Evolutionary conservation across 1,284 basidiomycete species (phyloP), one percentile per base, ranked within the genome.

Genomic region (Malassezia vespertilionis): DNA sequence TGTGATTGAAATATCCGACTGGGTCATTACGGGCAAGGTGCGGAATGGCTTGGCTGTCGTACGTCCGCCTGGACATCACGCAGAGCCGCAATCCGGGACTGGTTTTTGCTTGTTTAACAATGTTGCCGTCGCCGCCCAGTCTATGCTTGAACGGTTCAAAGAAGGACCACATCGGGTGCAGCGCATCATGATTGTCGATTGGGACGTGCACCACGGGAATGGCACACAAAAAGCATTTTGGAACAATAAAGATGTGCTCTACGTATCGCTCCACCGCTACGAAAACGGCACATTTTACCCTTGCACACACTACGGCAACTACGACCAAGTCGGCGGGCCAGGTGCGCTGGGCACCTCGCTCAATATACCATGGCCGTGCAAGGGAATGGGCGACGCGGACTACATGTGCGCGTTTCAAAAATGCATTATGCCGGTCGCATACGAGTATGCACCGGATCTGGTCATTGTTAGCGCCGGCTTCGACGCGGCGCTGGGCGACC

Each of bases 51-150:
- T 99, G 64, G 93, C 93, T 1, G 87, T 97, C 57, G 87, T 97
- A 27, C 80, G 93, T 20, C 93, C 93, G 9, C 93, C 93, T 0
- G 93, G 93, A 0, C 93, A 99, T 70, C 93, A 99, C 63, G 91
- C 93, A 15, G 93, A 99, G 72, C 93, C 93, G 2, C 83, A 91
- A 56, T 84, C 89, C 68, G 85, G 88, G 63, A 95, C 95, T 86
- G 93, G 93, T 1, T 99, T 99, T 72, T 97, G 93, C 73, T 90
- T 99, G 75, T 95, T 88, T 75, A 99, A 99, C 73, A 99, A 99
- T 62, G 90, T 93, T 17, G 84, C 91, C 1, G 84, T 99, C 5
- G 90, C 90, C 1, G 79, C 86, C 0, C 63, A 61, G 17, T 66
- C 53, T 49, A 49, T 74, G 0, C 58, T 63, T 24, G 83, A 83